phyloP scores from a whole-genome alignment of 768 basidiomycete species.

The Naganishia vaughanmartiniae region DNA sequence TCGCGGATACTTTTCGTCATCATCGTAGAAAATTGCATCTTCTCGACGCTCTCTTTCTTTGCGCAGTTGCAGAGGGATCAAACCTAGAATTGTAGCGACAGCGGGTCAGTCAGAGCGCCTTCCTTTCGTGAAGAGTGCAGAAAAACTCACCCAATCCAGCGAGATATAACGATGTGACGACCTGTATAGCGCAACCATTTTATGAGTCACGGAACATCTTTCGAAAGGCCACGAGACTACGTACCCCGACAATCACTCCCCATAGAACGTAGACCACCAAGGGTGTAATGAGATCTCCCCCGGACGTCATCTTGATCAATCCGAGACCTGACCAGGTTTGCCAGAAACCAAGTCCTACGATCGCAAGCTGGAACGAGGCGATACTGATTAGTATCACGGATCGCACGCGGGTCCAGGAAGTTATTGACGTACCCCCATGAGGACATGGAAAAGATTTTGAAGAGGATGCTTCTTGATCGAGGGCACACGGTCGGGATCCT shows the following conservation, averaged over 20 bases:
- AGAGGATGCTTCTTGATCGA: conserved; percentile 4
- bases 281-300: background rate
- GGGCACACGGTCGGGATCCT: background rate
- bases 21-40: background rate
- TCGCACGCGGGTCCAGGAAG: background rate
- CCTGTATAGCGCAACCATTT: background rate
- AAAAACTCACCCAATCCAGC: background rate
- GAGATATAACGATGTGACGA: background rate
- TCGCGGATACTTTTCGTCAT: background rate
- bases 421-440: conserved; percentile 11
- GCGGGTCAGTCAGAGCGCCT: background rate
- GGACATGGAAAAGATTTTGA: background rate
- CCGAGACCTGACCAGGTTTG: conserved; percentile 16
- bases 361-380: background rate
- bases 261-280: conserved; percentile 15
- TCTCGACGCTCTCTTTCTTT: background rate
- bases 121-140: background rate
- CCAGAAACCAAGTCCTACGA: conserved; percentile 3
- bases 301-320: background rate
- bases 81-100: background rate
- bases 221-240: background rate
- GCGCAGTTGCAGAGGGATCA: background rate
- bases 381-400: background rate
- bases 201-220: background rate
- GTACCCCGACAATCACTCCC: conserved; percentile 15